A percentile compares a stretch with the other conserved stretches of the same genome.
These are phyloP conservation scores for Epichloe brachyelytri DNA, from an alignment of 2,329 filamentous ascomycete species.

Conservation along the genomic window DNA sequence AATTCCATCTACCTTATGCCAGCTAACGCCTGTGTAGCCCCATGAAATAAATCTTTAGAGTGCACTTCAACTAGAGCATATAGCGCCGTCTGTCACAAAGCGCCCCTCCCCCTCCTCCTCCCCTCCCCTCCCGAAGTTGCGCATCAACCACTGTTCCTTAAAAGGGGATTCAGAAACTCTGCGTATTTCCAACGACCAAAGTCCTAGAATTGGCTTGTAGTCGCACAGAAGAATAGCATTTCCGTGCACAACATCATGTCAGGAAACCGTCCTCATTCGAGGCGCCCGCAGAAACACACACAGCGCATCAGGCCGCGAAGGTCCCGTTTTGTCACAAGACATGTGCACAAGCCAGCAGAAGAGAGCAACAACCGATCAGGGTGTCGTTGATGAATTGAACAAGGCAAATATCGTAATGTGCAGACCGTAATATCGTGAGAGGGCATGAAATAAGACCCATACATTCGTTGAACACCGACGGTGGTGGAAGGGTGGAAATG, in stretches of 20 bases:
- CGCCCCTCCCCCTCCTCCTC: not conserved
- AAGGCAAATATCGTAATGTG: constrained; percentile 8
- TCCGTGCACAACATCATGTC: not conserved
- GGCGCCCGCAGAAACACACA: not conserved
- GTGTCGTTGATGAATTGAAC: constrained; percentile 4
- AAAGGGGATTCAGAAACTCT: not conserved
- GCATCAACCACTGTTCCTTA: not conserved
- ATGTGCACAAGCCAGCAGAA: not conserved
- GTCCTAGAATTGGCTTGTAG: not conserved
- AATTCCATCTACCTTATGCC: constrained; percentile 10
- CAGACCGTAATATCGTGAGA: constrained; percentile 12
- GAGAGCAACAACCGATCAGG: constrained; percentile 1
- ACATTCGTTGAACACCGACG: constrained; percentile 8
- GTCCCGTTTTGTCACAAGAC: not conserved
- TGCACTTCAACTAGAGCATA: constrained; percentile 1
- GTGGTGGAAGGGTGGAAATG: constrained; percentile 2
- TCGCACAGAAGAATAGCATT: not conserved
- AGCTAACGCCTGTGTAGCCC: constrained; percentile 7
- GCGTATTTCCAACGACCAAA: constrained; percentile 3
- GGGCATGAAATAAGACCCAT: constrained; percentile 10
- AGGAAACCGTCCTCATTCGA: not conserved
- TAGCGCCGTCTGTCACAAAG: not conserved
- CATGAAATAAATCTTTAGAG: not conserved
- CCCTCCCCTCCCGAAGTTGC: not conserved
- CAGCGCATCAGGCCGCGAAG: not conserved